Evolutionary conservation across 192 early-diverging fungal genomes (phyloP).

Genomic region (Phycomyces nitens): DNA sequence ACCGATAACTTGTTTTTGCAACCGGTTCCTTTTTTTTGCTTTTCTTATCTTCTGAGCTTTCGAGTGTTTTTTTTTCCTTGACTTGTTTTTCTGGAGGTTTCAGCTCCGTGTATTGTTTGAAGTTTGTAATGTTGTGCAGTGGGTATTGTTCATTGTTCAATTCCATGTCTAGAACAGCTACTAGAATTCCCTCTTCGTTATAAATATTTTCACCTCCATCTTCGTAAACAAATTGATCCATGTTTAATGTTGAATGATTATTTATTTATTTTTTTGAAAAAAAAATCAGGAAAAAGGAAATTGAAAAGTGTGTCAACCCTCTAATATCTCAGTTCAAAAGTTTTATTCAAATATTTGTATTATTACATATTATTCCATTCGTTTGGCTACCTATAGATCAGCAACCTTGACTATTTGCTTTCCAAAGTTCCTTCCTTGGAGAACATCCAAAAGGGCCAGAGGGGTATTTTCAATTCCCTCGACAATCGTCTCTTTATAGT

Average conservation of each 20-base stretch:
- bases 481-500: constrained; percentile 52
- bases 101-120: neutral
- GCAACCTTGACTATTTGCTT: constrained; percentile 57
- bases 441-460: constrained; percentile 57
- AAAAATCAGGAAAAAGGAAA: neutral
- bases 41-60: neutral
- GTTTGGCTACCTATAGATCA: constrained; percentile 37
- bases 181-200: neutral
- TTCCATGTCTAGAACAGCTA: constrained; percentile 2
- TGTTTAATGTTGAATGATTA: neutral
- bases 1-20: neutral
- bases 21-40: neutral
- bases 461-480: constrained; percentile 66
- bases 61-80: neutral
- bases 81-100: neutral
- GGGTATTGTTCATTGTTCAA: neutral
- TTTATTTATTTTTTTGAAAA: neutral
- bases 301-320: no score
- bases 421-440: constrained; percentile 68
- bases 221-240: constrained; percentile 3
- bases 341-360: no score
- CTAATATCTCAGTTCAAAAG: no score
- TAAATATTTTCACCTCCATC: neutral
- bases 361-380: no score
- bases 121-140: neutral